Evolutionary conservation across 2,329 filamentous ascomycete species (phyloP).

Genomic region (Verticillium dahliae): DNA sequence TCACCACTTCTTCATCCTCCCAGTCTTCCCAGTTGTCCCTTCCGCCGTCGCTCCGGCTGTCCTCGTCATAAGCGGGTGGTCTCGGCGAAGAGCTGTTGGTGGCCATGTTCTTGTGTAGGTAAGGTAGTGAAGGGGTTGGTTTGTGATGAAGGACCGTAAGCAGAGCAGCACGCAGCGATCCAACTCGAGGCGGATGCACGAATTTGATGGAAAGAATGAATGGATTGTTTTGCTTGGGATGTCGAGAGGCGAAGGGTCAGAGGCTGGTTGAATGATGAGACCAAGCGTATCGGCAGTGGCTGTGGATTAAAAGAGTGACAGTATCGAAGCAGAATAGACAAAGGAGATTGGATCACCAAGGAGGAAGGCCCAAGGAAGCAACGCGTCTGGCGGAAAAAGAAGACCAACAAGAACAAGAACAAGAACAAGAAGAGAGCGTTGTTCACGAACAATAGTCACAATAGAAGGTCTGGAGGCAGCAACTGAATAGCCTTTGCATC

Average conservation of each 20-base stretch:
- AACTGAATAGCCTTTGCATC: neutral
- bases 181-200: neutral
- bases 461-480: neutral
- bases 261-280: neutral
- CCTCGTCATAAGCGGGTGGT: neutral
- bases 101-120: slow-evolving; percentile 1
- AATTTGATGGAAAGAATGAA: neutral
- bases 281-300: neutral
- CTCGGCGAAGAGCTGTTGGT: neutral
- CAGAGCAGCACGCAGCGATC: neutral
- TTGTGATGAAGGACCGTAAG: neutral
- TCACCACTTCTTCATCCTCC: slow-evolving; percentile 40
- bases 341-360: neutral
- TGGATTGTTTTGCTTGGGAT: neutral
- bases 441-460: neutral
- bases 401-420: too few species aligned
- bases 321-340: neutral
- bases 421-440: neutral
- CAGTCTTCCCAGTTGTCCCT: slow-evolving; percentile 47
- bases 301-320: neutral
- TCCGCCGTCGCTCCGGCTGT: neutral
- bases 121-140: too few species aligned
- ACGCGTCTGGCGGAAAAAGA: neutral
- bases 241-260: too few species aligned
- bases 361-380: neutral